phyloP scores from a whole-genome alignment of 1,284 basidiomycete genomes.

The Ustilago shanxiensis region DNA sequence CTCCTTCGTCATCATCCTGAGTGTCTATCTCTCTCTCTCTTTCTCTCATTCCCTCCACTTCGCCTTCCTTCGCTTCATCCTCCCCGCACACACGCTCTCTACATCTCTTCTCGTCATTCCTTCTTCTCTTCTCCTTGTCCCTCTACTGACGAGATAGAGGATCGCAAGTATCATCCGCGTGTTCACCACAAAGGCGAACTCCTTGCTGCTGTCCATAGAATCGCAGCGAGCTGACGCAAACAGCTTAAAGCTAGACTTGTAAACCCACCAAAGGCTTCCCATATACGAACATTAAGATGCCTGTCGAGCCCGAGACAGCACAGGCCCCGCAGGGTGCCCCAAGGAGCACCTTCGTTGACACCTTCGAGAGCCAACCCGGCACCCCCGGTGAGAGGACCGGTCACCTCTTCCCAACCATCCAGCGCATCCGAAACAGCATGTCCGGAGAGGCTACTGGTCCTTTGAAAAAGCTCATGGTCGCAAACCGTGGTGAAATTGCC shows the following conservation, averaged over 20 bases:
- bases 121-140: slow-evolving; percentile 10
- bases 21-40: background rate
- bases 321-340: slow-evolving; percentile 54
- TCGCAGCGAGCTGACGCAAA: background rate
- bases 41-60: no score
- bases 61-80: slow-evolving; percentile 1
- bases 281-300: slow-evolving; percentile 27
- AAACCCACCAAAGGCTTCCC: background rate
- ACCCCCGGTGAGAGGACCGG: slow-evolving; percentile 62
- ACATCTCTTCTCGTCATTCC: slow-evolving; percentile 5
- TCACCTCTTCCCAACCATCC: slow-evolving; percentile 65
- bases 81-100: slow-evolving; percentile 13
- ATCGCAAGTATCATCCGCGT: slow-evolving; percentile 4
- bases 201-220: slow-evolving; percentile 1
- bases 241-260: background rate
- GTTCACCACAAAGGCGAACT: background rate
- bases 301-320: slow-evolving; percentile 50
- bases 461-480: slow-evolving; percentile 68
- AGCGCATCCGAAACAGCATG: slow-evolving; percentile 62
- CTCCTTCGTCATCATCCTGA: background rate
- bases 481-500: slow-evolving; percentile 81
- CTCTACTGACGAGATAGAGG: slow-evolving; percentile 24
- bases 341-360: slow-evolving; percentile 62
- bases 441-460: slow-evolving; percentile 50
- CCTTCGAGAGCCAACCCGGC: slow-evolving; percentile 63